Base-by-base conservation (phyloP, 1,284 basidiomycete species). In the Calocybe gambosa region DNA sequence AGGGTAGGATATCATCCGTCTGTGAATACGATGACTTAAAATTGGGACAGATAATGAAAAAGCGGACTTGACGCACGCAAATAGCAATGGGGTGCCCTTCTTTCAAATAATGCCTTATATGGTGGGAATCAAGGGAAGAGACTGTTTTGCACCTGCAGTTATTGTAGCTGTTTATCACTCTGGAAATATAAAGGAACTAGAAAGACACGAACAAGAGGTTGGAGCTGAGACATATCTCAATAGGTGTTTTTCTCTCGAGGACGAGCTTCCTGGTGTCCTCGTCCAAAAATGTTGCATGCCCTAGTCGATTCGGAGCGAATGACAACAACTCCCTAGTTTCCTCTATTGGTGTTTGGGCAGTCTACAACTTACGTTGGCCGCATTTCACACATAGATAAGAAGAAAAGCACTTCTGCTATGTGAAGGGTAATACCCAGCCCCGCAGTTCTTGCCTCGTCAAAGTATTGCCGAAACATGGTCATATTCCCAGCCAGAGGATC, bases 1-100 rank as follows among this genome's bases (percentile, higher is more conserved):
- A 90, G 0, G 82, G 80, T 2, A 91, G 76, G 5, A 74, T 80
- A 58, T 90, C 88, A 57, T 90, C 87, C n/a, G 86, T 89, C 87
- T 90, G 58, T 10, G 40, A 42, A 26, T 26, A 8, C 19, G 16
- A 36, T 31, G 13, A 15, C 8, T 15, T 5, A 13, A 19, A 34
- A 21, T 36, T 5, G 31, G 18, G 34, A 51, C 31, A 29, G 5
- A 33, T 2, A n/a, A 9, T 26, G 21, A 16, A 15, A 9, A 21
- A 21, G 67, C 3, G 13, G 6, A 3, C 29, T 13, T 31, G n/a
- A n/a, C 87, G 55, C 64, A 90, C 87, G 56, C 85, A 90, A 45
- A 91, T 83, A 3, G 75, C 74, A 33, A 90, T 71, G 0, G 87
- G 85, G 54, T 89, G 84, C 45, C 78, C 64, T 38, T 73, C 67